phyloP scores from a whole-genome alignment of 2,329 filamentous ascomycete genomes.

The Penicillium sp. region DNA sequence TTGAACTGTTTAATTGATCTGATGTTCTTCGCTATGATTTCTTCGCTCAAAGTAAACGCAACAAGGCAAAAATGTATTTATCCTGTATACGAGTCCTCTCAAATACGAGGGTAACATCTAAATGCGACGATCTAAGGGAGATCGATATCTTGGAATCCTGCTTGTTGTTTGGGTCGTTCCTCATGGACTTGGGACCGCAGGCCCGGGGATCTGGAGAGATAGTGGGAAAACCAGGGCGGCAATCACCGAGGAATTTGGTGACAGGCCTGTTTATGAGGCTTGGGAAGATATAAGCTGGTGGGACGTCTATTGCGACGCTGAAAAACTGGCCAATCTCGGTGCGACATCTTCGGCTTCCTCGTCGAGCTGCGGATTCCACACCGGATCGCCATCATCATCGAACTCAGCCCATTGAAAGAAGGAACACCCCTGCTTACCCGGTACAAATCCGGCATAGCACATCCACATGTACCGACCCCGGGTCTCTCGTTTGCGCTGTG shows the following conservation, averaged over 20 bases:
- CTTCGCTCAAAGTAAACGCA: not conserved
- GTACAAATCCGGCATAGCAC: conserved; percentile 64
- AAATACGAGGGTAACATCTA: conserved; percentile 1
- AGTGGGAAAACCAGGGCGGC: not conserved
- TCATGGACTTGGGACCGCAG: not conserved
- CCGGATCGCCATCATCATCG: conserved; percentile 76
- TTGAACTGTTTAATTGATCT: not conserved
- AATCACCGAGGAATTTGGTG: not conserved
- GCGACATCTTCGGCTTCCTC: conserved; percentile 13
- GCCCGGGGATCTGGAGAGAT: not conserved
- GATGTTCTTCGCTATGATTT: not conserved
- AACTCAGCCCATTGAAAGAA: conserved; percentile 87
- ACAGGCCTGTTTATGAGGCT: not conserved
- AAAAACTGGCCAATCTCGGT: conserved; percentile 27
- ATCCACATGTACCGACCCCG: conserved; percentile 87
- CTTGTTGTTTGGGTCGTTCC: not conserved
- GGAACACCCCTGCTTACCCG: conserved; percentile 55
- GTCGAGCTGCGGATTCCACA: conserved; percentile 48
- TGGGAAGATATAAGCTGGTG: too few relatives aligned
- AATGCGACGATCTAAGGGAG: not conserved
- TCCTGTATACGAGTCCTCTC: not conserved
- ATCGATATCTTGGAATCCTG: not conserved
- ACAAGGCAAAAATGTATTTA: not conserved
- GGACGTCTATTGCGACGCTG: conserved; percentile 15
- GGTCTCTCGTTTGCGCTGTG: conserved; percentile 71